Base-by-base conservation (phyloP, 2,329 filamentous ascomycete genomes). In the Zymoseptoria tritici region DNA sequence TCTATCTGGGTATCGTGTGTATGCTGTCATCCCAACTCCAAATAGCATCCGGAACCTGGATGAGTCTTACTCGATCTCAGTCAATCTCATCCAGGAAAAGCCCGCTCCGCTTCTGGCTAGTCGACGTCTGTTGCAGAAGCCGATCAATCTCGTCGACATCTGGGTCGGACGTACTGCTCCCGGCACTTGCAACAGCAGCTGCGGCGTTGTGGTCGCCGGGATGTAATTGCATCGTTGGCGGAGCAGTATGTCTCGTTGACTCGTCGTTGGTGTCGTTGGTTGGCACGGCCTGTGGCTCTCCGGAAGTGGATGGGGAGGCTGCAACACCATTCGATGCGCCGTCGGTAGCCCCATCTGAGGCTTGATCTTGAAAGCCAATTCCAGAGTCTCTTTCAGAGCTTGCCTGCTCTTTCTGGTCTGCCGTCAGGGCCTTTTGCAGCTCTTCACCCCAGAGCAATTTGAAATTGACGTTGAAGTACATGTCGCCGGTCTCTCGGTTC, bases 401-500 rank as follows among this genome's bases (percentile, higher is more conserved):
- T 36, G 9, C 13, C 36, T 46, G 54, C 53, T 63, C 61, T 52
- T 66, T 60, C 16, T 68, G 63, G 49, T 70, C 67, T 31, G 68
- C 65, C 46, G 60, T 55, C 57, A 77, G 56, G 0, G 72, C 74
- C 21, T 72, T 64, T 54, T 74, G 65, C 42, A 79, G 63, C 59
- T 78, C 71, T 53, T 76, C 66, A 2, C 77, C 78, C 65, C 76
- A 79, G 2, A 80, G 64, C 24, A 80, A 56, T n/a, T 71, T 76
- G 60, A 79, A 78, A 19, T 78, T 74, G 11, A 79, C 74, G 21
- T 77, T 76, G 52, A 79, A 73, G 29, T 73, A 72, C 21, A 78
- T 72, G 42, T 79, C 75, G 8, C 71, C 74, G 0, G 72, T 77
- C 19, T 61, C 64, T 4, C 74, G 62, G 60, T 78, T 74, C 71